These are phyloP conservation scores for Neonectria magnoliae DNA, from an alignment of 2,329 filamentous ascomycete genomes.

Conservation along the genomic window DNA sequence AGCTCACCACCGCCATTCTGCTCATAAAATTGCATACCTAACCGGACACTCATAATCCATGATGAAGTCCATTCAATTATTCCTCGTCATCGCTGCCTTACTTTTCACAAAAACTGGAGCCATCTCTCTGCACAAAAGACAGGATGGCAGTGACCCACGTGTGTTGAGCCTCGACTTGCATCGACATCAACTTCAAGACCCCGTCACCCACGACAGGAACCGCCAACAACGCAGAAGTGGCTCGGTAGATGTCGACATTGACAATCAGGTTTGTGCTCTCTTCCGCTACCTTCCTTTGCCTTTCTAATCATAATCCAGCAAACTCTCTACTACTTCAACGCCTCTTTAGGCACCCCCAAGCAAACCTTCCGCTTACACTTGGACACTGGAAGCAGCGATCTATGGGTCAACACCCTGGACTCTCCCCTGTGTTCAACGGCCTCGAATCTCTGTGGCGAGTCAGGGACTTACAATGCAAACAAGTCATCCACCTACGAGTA, in stretches of 20 bases:
- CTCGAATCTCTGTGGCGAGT: constrained; percentile 63
- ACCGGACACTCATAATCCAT: constrained; percentile 23
- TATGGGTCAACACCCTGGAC: constrained; percentile 74
- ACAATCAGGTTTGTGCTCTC: constrained; percentile 62
- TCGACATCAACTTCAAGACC: constrained; percentile 49
- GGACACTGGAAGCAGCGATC: constrained; percentile 75
- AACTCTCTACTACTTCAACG: constrained; percentile 73
- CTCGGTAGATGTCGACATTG: constrained; percentile 57
- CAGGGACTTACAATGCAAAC: constrained; percentile 76
- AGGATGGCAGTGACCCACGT: constrained; percentile 48
- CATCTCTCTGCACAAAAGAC: constrained; percentile 42
- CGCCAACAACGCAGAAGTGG: constrained; percentile 54
- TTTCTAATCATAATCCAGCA: constrained; percentile 49
- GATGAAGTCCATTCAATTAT: constrained; percentile 51
- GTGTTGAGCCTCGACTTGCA: constrained; percentile 60
- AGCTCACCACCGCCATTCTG: not conserved
- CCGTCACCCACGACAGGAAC: constrained; percentile 56
- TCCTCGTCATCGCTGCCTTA: constrained; percentile 37
- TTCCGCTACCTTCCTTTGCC: not conserved
- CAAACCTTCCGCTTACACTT: constrained; percentile 68
- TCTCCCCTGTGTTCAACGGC: constrained; percentile 67
- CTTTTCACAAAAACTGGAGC: constrained; percentile 42
- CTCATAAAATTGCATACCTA: not conserved
- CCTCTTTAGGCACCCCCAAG: constrained; percentile 69
- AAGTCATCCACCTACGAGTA: constrained; percentile 80